phyloP scores from a whole-genome alignment of 768 basidiomycete genomes.

The Xerocomus spinulosus region DNA sequence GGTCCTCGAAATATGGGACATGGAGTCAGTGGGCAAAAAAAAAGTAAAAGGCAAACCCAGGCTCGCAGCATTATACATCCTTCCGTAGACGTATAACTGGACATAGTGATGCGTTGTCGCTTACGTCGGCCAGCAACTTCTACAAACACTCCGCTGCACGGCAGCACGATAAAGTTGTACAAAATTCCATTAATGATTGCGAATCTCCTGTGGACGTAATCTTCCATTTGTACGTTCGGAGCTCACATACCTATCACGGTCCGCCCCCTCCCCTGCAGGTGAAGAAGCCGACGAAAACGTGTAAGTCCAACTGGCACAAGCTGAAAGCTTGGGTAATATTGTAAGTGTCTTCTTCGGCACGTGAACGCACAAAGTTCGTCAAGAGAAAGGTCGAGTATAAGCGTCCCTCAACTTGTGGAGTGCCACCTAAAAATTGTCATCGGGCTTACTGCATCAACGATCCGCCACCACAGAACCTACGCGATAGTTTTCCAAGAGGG shows the following conservation, averaged over 20 bases:
- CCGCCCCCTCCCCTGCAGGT: background rate
- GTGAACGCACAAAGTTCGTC: background rate
- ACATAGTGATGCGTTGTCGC: too few relatives aligned
- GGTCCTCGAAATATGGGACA: too few relatives aligned
- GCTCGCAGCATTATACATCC: too few relatives aligned
- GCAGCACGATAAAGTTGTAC: background rate
- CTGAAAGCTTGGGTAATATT: background rate
- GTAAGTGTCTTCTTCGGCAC: background rate
- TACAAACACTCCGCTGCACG: too few relatives aligned
- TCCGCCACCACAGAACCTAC: constrained; percentile 35
- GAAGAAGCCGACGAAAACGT: background rate
- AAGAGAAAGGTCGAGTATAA: constrained; percentile 18
- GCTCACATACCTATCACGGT: background rate
- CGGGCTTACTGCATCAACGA: background rate
- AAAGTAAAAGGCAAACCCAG: too few relatives aligned
- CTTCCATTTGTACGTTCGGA: background rate
- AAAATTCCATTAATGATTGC: background rate
- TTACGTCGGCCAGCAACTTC: too few relatives aligned
- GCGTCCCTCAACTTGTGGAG: constrained; percentile 26
- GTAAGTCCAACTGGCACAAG: background rate
- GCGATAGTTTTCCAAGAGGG: constrained; percentile 61
- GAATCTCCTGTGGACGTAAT: too few relatives aligned
- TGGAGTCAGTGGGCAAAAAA: too few relatives aligned
- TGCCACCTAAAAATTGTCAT: constrained; percentile 24
- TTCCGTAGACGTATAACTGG: too few relatives aligned